Base-by-base conservation (phyloP, 768 basidiomycete species). In the Termitomyces sp. region DNA sequence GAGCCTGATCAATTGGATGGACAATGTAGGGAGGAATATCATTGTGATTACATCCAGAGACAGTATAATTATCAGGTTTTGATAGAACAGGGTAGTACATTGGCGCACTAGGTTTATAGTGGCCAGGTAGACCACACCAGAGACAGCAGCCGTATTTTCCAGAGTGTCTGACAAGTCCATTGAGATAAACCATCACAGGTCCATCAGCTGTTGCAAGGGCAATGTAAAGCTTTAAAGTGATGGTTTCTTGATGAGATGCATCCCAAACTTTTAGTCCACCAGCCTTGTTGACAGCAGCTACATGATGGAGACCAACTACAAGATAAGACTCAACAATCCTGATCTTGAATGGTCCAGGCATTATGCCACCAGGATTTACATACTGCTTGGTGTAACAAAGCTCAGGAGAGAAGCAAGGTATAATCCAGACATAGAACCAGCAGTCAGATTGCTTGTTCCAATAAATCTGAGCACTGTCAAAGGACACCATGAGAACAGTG, bases 391-490 rank as follows among this genome's bases (percentile, higher is more conserved):
- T 71, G 60, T 71, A 73, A 0, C 68, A 63, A 0, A 58, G 24
- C 3, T 61, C 61, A 0, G 70, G 73, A 0, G 62, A 41, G 1
- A 68, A 62, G 47, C 69, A 65, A 1, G 70, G 6, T 0, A 78
- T 45, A 0, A 74, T 54, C 69, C 71, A 74, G 0, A 77, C 70
- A 66, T 20, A 60, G 0, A 65, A 61, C 59, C 61, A 65, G 47
- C 64, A 65, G 37, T 65, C 61, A 0, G 60, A 64, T 3, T 5
- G 22, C 59, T 74, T 75, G 58, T 65, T 67, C 0, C 57, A 59
- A 47, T 72, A 73, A 8, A 76, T 63, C 47, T 76, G 75, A 0
- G 67, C 68, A 0, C 75, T 69, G 31, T 77, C 68, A 7, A 73
- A 60, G 0, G 70, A 75, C 0, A 72, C 42, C 58, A 73, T 68